Conservation (phyloP, 495 filamentous ascomycete genomes). For the Penicillium psychrofluorescens region DNA sequence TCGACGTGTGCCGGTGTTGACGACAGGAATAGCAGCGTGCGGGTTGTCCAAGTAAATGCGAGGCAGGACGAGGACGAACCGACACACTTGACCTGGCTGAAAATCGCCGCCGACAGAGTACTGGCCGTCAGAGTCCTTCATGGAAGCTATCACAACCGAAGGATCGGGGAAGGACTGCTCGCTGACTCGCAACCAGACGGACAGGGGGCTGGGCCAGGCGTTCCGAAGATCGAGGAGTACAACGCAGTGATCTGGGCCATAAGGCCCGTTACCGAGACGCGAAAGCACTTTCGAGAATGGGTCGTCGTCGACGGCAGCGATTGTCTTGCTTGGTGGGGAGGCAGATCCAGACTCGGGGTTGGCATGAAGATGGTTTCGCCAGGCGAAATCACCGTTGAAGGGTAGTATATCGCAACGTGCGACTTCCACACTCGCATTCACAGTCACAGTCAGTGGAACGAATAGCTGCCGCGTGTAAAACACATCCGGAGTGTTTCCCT, state of each 20-base stretch:
- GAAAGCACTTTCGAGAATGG: constrained; percentile 34
- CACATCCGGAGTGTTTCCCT: constrained; percentile 54
- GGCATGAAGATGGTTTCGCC: constrained; percentile 32
- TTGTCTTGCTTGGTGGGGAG: neutral
- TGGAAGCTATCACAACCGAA: neutral
- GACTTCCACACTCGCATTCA: constrained; percentile 82
- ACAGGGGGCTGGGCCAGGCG: constrained; percentile 72
- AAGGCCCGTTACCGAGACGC: constrained; percentile 29
- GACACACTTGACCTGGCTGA: constrained; percentile 69
- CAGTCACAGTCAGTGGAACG: constrained; percentile 77
- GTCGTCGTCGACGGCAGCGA: constrained; percentile 17
- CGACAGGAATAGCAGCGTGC: constrained; percentile 66
- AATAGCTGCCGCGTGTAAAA: constrained; percentile 83
- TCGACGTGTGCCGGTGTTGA: constrained; percentile 64
- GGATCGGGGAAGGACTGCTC: constrained; percentile 14
- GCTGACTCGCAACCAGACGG: constrained; percentile 46
- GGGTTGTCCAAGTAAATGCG: constrained; percentile 72
- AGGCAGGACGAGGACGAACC: constrained; percentile 69
- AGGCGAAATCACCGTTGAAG: constrained; percentile 51
- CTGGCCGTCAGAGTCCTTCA: constrained; percentile 12
- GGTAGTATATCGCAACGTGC: constrained; percentile 72
- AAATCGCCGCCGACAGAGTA: constrained; percentile 54
- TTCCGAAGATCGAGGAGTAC: constrained; percentile 81
- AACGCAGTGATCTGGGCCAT: constrained; percentile 63
- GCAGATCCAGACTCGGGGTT: constrained; percentile 3